These are phyloP conservation scores for Sporothrix pallida DNA, from an alignment of 2,329 filamentous ascomycete species.

Conservation along the genomic window DNA sequence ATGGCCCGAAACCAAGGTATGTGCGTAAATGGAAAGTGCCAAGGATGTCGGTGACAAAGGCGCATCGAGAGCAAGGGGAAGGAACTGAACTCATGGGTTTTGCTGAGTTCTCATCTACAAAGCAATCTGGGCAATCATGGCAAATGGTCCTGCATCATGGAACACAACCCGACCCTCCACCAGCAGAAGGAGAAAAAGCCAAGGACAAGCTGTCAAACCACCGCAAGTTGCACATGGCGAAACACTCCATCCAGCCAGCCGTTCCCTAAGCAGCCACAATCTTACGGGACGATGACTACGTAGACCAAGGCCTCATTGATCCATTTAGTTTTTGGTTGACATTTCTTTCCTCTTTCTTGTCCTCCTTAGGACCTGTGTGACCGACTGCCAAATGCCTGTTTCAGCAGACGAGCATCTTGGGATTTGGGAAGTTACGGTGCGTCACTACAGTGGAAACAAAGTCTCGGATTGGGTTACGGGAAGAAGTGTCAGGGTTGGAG, in stretches of 20 bases:
- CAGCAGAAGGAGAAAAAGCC: background rate
- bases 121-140: too few relatives aligned
- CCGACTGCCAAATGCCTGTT: background rate
- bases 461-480: background rate
- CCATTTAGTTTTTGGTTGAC: background rate
- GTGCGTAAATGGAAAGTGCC: background rate
- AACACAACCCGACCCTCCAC: background rate
- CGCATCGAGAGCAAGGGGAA: background rate
- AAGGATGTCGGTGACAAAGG: background rate
- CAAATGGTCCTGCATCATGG: background rate
- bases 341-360: background rate
- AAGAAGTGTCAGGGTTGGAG: background rate
- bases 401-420: conserved; percentile 20
- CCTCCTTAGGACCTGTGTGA: conserved; percentile 6
- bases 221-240: conserved; percentile 26
- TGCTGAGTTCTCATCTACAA: background rate
- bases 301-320: background rate
- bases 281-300: conserved; percentile 17
- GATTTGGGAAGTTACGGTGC: background rate
- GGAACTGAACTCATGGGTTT: background rate
- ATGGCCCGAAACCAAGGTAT: background rate
- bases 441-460: background rate
- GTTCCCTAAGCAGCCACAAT: conserved; percentile 3
- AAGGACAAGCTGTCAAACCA: conserved; percentile 13
- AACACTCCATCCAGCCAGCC: background rate